phyloP scores from a whole-genome alignment of 2,329 filamentous ascomycete species.

The Penicillium sp. region DNA sequence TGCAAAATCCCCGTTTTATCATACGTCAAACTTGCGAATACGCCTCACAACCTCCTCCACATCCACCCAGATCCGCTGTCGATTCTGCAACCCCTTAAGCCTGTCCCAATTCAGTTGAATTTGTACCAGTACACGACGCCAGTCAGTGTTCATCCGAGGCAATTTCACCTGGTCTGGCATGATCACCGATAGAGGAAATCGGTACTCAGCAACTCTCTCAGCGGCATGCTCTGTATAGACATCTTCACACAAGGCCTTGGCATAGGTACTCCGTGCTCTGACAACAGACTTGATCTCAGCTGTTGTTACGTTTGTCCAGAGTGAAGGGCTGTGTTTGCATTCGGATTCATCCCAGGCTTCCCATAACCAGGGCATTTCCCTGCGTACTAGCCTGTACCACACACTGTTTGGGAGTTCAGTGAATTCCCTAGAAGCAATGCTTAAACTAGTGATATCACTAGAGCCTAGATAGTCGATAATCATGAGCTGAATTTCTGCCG shows the following conservation, averaged over 20 bases:
- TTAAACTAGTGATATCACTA: slow-evolving; percentile 8
- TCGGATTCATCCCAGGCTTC: slow-evolving; percentile 15
- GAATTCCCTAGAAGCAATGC: slow-evolving; percentile 13
- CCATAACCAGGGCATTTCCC: slow-evolving; percentile 24
- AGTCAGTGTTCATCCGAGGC: slow-evolving; percentile 16
- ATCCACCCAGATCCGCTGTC: slow-evolving; percentile 24
- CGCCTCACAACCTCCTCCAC: slow-evolving; percentile 41
- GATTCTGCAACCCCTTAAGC: slow-evolving; percentile 27
- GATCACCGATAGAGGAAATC: not conserved
- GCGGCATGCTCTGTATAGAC: not conserved
- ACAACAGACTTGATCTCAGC: slow-evolving; percentile 1
- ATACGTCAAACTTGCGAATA: slow-evolving; percentile 18
- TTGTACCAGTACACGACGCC: slow-evolving; percentile 21
- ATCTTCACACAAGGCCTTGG: not conserved
- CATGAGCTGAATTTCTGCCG: slow-evolving; percentile 7
- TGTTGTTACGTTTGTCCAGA: slow-evolving; percentile 13
- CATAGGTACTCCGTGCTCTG: not conserved
- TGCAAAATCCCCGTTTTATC: too few species aligned
- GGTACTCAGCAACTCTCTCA: not conserved
- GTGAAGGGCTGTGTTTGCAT: slow-evolving; percentile 1
- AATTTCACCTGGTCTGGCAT: not conserved
- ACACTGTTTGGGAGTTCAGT: slow-evolving; percentile 10
- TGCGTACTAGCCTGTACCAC: slow-evolving; percentile 15
- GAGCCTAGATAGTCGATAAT: slow-evolving; percentile 5
- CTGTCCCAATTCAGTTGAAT: slow-evolving; percentile 20